phyloP scores from a whole-genome alignment of 441 rosid species.

The Populus hybrid region DNA sequence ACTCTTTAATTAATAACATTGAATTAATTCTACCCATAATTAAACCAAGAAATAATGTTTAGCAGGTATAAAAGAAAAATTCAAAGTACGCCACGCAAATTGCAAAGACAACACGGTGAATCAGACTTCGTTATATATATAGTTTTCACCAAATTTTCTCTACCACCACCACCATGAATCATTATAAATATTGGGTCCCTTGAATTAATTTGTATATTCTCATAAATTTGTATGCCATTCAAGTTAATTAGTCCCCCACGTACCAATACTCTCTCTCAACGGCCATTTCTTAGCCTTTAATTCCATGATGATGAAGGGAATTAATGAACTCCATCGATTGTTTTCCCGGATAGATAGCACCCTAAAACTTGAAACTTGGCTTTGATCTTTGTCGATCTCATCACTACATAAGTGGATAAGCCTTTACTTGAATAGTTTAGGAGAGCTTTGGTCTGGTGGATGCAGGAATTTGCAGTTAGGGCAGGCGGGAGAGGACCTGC shows the following conservation, averaged over 20 bases:
- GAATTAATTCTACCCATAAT: not conserved
- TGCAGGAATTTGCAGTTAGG: constrained; percentile 94
- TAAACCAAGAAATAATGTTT: not conserved
- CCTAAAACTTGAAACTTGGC: not conserved
- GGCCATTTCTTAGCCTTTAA: not conserved
- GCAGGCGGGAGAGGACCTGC: constrained; percentile 68
- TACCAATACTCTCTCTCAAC: not conserved
- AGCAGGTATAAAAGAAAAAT: not conserved
- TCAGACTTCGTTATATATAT: not conserved
- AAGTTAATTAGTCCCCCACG: not conserved
- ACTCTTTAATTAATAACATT: too few species aligned
- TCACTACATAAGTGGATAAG: constrained; percentile 52
- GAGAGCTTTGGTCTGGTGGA: constrained; percentile 50
- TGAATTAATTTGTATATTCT: not conserved
- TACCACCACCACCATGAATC: not conserved
- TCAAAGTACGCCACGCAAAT: not conserved
- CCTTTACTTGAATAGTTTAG: constrained; percentile 44
- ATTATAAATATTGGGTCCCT: not conserved
- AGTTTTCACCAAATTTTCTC: too few species aligned
- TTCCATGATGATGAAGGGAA: not conserved
- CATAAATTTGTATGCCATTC: not conserved
- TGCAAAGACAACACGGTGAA: not conserved
- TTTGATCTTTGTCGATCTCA: not conserved
- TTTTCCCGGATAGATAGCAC: not conserved
- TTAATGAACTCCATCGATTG: not conserved